phyloP scores from a whole-genome alignment of 306 rosid species.

The Psophocarpus tetragonolobus region DNA sequence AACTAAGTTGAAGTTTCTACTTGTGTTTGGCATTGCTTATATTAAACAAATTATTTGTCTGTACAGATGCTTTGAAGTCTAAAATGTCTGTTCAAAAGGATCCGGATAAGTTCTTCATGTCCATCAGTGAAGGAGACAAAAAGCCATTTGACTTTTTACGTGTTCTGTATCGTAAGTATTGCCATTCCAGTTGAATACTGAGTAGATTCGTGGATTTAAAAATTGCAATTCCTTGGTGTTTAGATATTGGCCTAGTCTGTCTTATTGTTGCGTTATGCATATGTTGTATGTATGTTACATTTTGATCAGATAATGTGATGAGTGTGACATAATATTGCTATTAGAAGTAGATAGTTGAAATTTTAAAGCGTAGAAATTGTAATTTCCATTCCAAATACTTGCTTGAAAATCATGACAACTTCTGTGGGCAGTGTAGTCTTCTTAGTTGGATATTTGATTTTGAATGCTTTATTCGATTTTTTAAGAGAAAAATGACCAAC shows the following conservation, averaged over 20 bases:
- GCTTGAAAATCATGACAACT: background rate
- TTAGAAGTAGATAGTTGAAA: background rate
- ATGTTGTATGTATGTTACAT: background rate
- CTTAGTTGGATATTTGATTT: constrained; percentile 39
- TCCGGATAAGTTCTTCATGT: constrained; percentile 39
- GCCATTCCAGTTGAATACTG: background rate
- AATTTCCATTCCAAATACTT: background rate
- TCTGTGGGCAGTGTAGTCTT: background rate
- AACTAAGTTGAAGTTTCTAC: background rate
- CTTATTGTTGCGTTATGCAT: background rate
- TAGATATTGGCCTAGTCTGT: background rate
- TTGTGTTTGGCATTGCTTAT: background rate
- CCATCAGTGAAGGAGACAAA: constrained; percentile 42
- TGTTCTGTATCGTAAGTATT: constrained; percentile 44
- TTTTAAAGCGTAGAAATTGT: background rate
- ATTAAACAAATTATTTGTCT: constrained; percentile 21
- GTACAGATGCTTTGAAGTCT: constrained; percentile 47
- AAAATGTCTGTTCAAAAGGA: constrained; percentile 43
- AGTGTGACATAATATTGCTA: background rate
- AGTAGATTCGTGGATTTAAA: background rate
- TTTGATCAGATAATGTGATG: background rate
- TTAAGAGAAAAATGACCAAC: background rate
- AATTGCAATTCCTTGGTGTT: background rate
- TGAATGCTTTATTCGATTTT: background rate
- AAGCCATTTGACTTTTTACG: constrained; percentile 47